Conservation (phyloP, 768 basidiomycete genomes). For the Cystobasidium tubakii region DNA sequence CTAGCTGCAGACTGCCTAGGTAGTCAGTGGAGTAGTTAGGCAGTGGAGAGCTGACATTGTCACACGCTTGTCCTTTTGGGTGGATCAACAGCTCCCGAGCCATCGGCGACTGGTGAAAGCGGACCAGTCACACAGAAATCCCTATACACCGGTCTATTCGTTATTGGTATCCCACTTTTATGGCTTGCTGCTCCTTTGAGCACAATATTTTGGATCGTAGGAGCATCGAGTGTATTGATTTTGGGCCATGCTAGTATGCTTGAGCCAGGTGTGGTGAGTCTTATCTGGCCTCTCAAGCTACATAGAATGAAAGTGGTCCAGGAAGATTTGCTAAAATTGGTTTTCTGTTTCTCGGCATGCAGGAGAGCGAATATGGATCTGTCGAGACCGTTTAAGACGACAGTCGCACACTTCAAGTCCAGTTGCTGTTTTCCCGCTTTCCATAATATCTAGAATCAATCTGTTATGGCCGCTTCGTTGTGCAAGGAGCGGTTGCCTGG, state of each 20-base stretch:
- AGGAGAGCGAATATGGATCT: constrained; percentile 34
- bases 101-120: constrained; percentile 14
- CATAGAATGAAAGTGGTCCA: too few species aligned
- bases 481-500: too few species aligned
- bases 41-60: too few species aligned
- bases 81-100: constrained; percentile 21
- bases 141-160: constrained; percentile 81
- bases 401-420: neutral
- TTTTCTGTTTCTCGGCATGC: neutral
- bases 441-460: too few species aligned
- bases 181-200: constrained; percentile 55
- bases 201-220: constrained; percentile 90
- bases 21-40: too few species aligned
- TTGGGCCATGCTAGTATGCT: constrained; percentile 77
- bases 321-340: neutral
- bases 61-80: neutral
- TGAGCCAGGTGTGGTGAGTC: constrained; percentile 74
- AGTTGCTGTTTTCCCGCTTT: neutral
- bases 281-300: too few species aligned
- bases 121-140: constrained; percentile 70
- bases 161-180: constrained; percentile 82
- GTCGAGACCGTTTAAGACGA: constrained; percentile 22
- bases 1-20: too few species aligned
- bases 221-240: constrained; percentile 76
- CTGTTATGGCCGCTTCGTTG: neutral